A percentile compares a stretch with the other conserved stretches of the same genome.
These are phyloP conservation scores for Inga laurina DNA, from an alignment of 306 rosid genomes.

Conservation along the genomic window DNA sequence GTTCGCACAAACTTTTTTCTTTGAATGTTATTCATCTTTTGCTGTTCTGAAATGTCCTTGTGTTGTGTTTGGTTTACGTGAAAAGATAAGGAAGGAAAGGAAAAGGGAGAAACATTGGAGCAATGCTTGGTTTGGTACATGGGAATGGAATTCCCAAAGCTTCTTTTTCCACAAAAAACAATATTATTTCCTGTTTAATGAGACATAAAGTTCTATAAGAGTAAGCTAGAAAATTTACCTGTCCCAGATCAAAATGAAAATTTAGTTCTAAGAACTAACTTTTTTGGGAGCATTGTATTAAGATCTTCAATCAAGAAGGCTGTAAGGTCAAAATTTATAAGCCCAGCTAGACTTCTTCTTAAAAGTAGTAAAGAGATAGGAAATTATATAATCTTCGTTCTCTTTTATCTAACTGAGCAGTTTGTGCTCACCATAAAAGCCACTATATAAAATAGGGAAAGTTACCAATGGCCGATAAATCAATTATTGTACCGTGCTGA, in stretches of 20 bases:
- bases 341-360: background rate
- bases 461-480: background rate
- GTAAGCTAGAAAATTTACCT: background rate
- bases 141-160: background rate
- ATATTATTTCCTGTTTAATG: background rate
- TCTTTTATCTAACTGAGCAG: background rate
- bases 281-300: slow-evolving; percentile 16
- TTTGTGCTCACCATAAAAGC: background rate
- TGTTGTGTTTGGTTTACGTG: background rate
- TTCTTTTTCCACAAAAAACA: background rate
- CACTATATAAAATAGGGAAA: background rate
- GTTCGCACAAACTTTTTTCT: background rate
- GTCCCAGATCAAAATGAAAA: background rate
- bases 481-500: background rate
- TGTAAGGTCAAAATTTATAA: background rate
- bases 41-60: slow-evolving; percentile 1
- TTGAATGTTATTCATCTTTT: background rate
- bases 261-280: background rate
- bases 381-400: background rate
- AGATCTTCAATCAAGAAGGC: background rate
- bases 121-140: background rate
- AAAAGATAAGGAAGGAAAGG: background rate
- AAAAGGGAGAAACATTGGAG: background rate
- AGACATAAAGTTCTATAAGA: background rate
- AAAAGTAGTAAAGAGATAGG: background rate